These are phyloP conservation scores for Dioszegia aurantiaca DNA, from an alignment of 768 basidiomycete genomes.

Conservation along the genomic window DNA sequence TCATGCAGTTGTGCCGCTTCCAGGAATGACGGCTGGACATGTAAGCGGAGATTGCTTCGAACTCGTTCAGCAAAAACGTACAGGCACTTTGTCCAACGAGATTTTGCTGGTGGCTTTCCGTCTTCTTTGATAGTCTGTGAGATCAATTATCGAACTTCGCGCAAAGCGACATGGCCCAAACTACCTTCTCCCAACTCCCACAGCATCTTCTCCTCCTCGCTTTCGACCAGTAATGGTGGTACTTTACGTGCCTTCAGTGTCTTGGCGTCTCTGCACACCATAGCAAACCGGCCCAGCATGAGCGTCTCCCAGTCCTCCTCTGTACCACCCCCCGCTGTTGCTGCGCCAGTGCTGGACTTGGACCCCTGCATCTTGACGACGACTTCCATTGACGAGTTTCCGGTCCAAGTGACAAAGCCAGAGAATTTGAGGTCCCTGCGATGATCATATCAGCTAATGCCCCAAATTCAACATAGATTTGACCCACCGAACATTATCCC, in stretches of 20 bases:
- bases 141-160: conserved; percentile 33
- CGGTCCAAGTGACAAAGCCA: conserved; percentile 77
- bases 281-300: conserved; percentile 71
- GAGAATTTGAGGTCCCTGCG: conserved; percentile 64
- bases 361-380: conserved; percentile 75
- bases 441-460: no score
- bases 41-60: background rate
- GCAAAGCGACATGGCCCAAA: background rate
- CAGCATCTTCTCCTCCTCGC: conserved; percentile 64
- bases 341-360: conserved; percentile 54
- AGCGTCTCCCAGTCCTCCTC: conserved; percentile 59
- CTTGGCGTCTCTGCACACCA: conserved; percentile 74
- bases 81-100: conserved; percentile 68
- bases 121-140: conserved; percentile 60
- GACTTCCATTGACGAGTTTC: conserved; percentile 76
- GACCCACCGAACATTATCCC: conserved; percentile 44
- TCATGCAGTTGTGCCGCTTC: conserved; percentile 70
- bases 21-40: conserved; percentile 58
- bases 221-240: conserved; percentile 62
- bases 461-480: background rate
- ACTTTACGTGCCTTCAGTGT: conserved; percentile 66
- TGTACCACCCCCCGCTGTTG: background rate
- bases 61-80: conserved; percentile 12
- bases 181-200: conserved; percentile 66
- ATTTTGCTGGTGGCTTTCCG: conserved; percentile 60